Percentiles rank a stretch among this genome's conserved stretches.
phyloP scores from a whole-genome alignment of 441 rosid genomes.

The Eruca vesicaria region DNA sequence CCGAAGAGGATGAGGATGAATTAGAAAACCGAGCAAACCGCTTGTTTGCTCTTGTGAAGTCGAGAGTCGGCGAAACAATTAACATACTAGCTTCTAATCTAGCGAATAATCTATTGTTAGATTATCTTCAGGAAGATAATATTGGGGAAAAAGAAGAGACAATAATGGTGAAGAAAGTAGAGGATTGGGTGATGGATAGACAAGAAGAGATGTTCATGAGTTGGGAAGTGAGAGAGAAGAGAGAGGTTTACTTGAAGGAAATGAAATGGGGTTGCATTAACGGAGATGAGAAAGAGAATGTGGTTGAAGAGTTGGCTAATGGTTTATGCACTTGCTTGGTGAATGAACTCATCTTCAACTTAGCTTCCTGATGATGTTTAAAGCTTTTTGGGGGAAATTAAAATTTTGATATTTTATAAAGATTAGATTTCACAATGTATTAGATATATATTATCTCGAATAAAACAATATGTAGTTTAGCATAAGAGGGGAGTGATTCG shows the following conservation, averaged over 20 bases:
- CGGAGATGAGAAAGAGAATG: constrained; percentile 43
- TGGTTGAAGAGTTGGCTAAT: constrained; percentile 48
- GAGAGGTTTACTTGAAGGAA: constrained; percentile 48
- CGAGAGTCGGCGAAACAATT: constrained; percentile 14
- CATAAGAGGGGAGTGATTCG: neutral
- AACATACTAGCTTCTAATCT: constrained; percentile 8
- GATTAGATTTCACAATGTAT: constrained; percentile 21
- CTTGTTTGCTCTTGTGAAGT: constrained; percentile 23
- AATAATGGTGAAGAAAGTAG: constrained; percentile 35
- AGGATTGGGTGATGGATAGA: constrained; percentile 58
- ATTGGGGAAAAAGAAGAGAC: constrained; percentile 19
- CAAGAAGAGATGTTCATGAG: constrained; percentile 45
- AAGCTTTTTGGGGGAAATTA: neutral
- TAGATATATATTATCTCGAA: constrained; percentile 16
- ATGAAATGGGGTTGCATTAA: constrained; percentile 34
- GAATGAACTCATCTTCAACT: constrained; percentile 50
- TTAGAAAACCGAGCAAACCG: constrained; percentile 20
- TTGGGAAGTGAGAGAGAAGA: constrained; percentile 56
- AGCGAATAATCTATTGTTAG: constrained; percentile 25
- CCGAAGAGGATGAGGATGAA: constrained; percentile 9
- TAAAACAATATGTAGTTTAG: constrained; percentile 19
- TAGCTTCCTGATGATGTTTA: constrained; percentile 7
- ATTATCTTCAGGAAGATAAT: constrained; percentile 31
- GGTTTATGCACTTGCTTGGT: constrained; percentile 50
- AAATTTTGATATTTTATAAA: constrained; percentile 13